These are phyloP conservation scores for Ogataea pignaliae DNA, from an alignment of 805 yeast species.

Conservation along the genomic window DNA sequence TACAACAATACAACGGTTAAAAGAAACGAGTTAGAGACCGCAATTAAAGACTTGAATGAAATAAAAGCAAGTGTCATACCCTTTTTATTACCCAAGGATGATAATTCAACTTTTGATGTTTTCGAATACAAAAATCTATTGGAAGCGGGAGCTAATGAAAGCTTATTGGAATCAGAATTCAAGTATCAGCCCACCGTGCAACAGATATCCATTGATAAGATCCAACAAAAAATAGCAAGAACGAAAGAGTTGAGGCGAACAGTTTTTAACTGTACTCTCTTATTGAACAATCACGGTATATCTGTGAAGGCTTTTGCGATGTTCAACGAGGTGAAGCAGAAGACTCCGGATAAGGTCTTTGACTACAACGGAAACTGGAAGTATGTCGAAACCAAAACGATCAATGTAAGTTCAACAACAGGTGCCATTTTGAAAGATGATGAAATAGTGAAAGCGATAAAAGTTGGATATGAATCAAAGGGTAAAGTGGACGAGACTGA, in stretches of 20 bases:
- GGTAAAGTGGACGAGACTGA: conserved; percentile 25
- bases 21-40: conserved; percentile 47
- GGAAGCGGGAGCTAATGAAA: conserved; percentile 11
- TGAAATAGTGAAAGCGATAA: conserved; percentile 34
- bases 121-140: conserved; percentile 37
- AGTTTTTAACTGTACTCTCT: conserved; percentile 57
- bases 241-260: conserved; percentile 60
- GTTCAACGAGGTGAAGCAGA: conserved; percentile 49
- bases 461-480: conserved; percentile 32
- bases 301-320: conserved; percentile 71
- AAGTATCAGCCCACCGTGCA: conserved; percentile 31
- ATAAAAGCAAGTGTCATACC: conserved; percentile 55
- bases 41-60: conserved; percentile 57
- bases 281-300: conserved; percentile 53
- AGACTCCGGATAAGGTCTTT: conserved; percentile 48
- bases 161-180: conserved; percentile 3
- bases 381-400: conserved; percentile 46
- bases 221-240: conserved; percentile 46
- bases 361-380: conserved; percentile 47
- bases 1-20: conserved; percentile 36
- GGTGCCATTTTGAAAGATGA: conserved; percentile 35
- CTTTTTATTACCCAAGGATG: conserved; percentile 44
- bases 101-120: conserved; percentile 35
- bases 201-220: conserved; percentile 38
- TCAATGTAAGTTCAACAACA: conserved; percentile 35